A percentile compares a stretch with the other conserved stretches of the same genome.
These are phyloP conservation scores for Collybia sordida DNA, from an alignment of 768 basidiomycete genomes.

Conservation along the genomic window DNA sequence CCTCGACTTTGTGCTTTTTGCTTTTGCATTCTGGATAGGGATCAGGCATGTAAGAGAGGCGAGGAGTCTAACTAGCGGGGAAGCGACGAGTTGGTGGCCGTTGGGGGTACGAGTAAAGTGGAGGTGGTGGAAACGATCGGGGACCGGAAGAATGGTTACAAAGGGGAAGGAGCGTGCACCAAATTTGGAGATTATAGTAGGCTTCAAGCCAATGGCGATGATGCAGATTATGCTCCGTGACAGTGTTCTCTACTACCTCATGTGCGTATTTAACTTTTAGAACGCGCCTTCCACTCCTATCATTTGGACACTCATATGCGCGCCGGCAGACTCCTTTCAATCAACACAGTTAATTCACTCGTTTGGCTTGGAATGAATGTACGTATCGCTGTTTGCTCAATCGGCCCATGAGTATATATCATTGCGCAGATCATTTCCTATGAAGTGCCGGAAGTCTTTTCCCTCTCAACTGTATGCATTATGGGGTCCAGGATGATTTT, in stretches of 20 bases:
- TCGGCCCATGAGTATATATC: background rate
- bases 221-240: background rate
- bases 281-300: background rate
- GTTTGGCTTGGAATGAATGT: constrained; percentile 2
- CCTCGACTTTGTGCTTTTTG: constrained; percentile 1
- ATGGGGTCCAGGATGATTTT: constrained; percentile 10
- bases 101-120: no score
- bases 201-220: background rate
- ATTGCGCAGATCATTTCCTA: background rate
- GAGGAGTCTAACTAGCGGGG: background rate
- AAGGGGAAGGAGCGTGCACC: no score
- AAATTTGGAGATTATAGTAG: no score
- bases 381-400: background rate
- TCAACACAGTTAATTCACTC: background rate
- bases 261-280: background rate
- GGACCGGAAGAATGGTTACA: no score
- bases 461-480: constrained; percentile 3
- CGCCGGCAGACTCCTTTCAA: background rate
- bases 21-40: background rate
- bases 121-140: no score
- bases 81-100: no score
- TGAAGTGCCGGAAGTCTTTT: constrained; percentile 1
- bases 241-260: constrained; percentile 4
- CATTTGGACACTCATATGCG: background rate
- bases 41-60: background rate